Base-by-base conservation (phyloP, 129 eudicot genomes). In the Pulicaria dysenterica region DNA sequence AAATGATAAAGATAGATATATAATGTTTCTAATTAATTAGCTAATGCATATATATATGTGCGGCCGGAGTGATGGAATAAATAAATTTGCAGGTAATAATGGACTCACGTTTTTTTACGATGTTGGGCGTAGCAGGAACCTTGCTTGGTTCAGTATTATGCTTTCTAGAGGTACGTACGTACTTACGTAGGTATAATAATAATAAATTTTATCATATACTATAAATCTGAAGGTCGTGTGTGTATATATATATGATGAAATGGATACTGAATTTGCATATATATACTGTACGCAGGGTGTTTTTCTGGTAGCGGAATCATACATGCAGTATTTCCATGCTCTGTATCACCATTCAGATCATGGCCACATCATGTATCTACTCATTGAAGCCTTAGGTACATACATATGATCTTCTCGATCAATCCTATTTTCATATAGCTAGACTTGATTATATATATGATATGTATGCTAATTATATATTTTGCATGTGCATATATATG, bases 101-200 rank as follows among this genome's bases (percentile, higher is more conserved):
- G 45, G 92, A 88, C 69, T 88, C 92, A 75, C 79, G 97, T 72
- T 91, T 91, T 77, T 84, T 91, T 58, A 79, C 90, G 3, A 63
- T 88, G 81, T 59, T 91, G 12, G 97, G 88, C 8, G 85, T 86
- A 24, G 96, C 80, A 11, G 97, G 97, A 73, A 83, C 97, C 74
- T 82, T 91, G 80, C 57, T 88, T 65, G 96, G 96, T 67, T 88
- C 97, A 12, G 68, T 88, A 70, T 64, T 91, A 65, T 91, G 97
- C 76, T 88, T 83, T 81, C 56, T 85, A 7, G 97, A 91, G 97
- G 97, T 91, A 86, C 62, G 31, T 24, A 24, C n/a, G n/a, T n/a
- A n/a, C n/a, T n/a, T n/a, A n/a, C n/a, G n/a, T 24, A 24, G 2
- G 1, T 0, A 24, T 24, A 24, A 24, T 24, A 24, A 24, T 24